phyloP scores from a whole-genome alignment of 2,329 filamentous ascomycete genomes.

The Cordyceps fumosorosea region DNA sequence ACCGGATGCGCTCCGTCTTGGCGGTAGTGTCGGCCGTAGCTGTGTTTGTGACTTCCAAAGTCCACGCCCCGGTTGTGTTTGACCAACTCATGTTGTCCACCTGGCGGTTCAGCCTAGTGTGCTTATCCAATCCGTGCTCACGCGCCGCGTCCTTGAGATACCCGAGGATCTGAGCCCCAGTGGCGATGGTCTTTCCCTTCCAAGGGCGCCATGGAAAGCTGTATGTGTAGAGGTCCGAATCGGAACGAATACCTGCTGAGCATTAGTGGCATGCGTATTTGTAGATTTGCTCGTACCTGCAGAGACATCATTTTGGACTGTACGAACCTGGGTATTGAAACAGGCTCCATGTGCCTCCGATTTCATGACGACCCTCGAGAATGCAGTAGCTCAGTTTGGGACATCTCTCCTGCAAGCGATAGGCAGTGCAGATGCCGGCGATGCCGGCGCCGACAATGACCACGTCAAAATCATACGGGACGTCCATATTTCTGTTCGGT shows the following conservation, averaged over 20 bases:
- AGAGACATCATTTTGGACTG: neutral
- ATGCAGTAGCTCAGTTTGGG: slow-evolving; percentile 55
- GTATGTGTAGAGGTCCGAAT: slow-evolving; percentile 56
- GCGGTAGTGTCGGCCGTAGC: slow-evolving; percentile 26
- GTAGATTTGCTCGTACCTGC: neutral
- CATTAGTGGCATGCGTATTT: neutral
- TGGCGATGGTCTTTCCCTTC: neutral
- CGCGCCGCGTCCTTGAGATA: neutral
- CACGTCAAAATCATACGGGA: slow-evolving; percentile 36
- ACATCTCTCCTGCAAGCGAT: slow-evolving; percentile 54
- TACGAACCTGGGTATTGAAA: slow-evolving; percentile 58
- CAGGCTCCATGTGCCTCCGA: slow-evolving; percentile 74
- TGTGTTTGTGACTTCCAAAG: slow-evolving; percentile 14
- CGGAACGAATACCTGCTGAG: slow-evolving; percentile 46
- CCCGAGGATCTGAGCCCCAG: neutral
- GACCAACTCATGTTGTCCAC: neutral
- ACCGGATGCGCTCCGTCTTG: neutral
- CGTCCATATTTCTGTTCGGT: neutral
- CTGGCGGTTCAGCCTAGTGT: neutral
- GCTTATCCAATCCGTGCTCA: neutral
- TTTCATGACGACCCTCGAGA: slow-evolving; percentile 57
- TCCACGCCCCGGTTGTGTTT: slow-evolving; percentile 51
- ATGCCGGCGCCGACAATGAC: slow-evolving; percentile 68
- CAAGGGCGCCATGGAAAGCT: slow-evolving; percentile 50
- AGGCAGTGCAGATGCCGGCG: slow-evolving; percentile 67